phyloP scores from a whole-genome alignment of 2,329 filamentous ascomycete species.

The Blumeriella jaapii region DNA sequence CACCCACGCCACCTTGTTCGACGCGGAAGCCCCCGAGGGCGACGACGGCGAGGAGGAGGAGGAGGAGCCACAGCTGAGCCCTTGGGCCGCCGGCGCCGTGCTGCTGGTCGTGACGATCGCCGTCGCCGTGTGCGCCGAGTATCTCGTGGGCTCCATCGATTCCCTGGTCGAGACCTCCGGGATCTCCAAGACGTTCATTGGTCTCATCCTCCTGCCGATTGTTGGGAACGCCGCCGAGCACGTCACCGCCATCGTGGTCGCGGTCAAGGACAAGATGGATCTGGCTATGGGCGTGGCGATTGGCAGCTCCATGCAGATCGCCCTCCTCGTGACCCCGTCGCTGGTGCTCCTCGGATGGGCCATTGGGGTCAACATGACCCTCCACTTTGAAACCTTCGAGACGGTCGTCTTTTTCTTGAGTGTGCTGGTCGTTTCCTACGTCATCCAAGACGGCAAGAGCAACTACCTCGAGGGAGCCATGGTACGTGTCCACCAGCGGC shows the following conservation, averaged over 20 bases:
- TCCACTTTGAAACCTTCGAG: constrained; percentile 84
- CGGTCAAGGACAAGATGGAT: constrained; percentile 67
- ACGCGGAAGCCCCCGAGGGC: constrained; percentile 30
- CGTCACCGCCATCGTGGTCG: constrained; percentile 59
- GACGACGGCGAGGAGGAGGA: constrained; percentile 10
- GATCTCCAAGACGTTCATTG: constrained; percentile 56
- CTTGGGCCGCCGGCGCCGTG: constrained; percentile 30
- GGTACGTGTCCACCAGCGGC: background rate
- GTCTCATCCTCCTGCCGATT: constrained; percentile 60
- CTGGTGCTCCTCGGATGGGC: constrained; percentile 64
- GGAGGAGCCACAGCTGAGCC: background rate
- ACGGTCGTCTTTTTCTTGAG: constrained; percentile 77
- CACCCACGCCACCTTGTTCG: constrained; percentile 63
- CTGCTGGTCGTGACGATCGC: constrained; percentile 52
- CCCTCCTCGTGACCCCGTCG: constrained; percentile 58
- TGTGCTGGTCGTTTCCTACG: constrained; percentile 77
- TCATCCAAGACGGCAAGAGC: constrained; percentile 73
- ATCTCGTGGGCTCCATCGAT: constrained; percentile 57
- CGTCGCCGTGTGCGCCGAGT: constrained; percentile 58
- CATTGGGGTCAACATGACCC: constrained; percentile 55
- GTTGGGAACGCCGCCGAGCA: constrained; percentile 66
- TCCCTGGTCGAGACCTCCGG: constrained; percentile 43
- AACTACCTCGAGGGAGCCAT: constrained; percentile 73
- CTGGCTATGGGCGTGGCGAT: constrained; percentile 61
- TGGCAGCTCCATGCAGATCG: constrained; percentile 60